Conservation (phyloP, 306 rosid species). For the Fragaria vesca region DNA sequence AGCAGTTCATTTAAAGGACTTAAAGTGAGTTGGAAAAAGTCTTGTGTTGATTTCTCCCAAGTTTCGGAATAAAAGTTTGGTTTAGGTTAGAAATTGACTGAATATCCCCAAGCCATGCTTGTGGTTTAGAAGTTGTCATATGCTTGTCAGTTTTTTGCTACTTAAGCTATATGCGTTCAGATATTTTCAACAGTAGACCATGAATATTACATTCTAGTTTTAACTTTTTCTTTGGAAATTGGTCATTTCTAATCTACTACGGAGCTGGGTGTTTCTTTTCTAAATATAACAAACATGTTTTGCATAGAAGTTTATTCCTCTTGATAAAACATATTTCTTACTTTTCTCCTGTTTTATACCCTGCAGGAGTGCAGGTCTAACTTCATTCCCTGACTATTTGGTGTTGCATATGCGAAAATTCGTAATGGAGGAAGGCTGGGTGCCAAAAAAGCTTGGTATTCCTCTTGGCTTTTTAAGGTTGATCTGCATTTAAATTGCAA, state of each 20-base stretch:
- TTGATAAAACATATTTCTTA: not conserved
- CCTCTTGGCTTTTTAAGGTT: slow-evolving; percentile 18
- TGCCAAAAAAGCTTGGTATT: slow-evolving; percentile 95
- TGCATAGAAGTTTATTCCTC: not conserved
- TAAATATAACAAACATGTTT: not conserved
- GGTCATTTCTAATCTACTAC: not conserved
- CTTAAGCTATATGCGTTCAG: not conserved
- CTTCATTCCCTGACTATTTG: slow-evolving; percentile 92
- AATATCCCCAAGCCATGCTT: not conserved
- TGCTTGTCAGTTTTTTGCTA: not conserved
- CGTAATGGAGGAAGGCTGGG: slow-evolving; percentile 94
- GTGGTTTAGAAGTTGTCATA: not conserved
- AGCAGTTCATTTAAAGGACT: not conserved
- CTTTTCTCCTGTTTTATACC: not conserved
- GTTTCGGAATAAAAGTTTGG: not conserved
- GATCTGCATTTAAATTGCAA: not conserved
- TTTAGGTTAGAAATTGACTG: not conserved
- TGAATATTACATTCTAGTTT: not conserved
- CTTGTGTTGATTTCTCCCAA: no score
- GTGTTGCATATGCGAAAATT: slow-evolving; percentile 96
- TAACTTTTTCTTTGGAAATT: not conserved
- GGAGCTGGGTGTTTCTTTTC: not conserved
- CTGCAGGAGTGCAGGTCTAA: slow-evolving; percentile 75
- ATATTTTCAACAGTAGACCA: not conserved
- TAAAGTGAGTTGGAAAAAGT: not conserved